Evolutionary conservation across 2,329 filamentous ascomycete genomes (phyloP).

Genomic region (Neofusicoccum umdonicola): DNA sequence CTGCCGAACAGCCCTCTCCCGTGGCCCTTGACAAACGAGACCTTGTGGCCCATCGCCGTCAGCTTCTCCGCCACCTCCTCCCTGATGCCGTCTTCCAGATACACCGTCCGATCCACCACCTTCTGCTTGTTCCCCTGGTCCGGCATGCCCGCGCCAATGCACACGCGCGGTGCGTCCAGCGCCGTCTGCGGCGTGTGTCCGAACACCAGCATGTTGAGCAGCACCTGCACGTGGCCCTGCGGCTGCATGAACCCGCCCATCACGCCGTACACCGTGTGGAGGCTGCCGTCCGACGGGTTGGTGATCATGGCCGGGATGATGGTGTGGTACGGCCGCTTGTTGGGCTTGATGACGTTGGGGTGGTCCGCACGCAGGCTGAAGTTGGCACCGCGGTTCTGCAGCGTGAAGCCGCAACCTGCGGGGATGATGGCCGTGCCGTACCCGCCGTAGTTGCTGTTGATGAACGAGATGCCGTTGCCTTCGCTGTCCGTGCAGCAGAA

Average conservation of each 20-base stretch:
- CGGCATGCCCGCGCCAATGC: constrained; percentile 73
- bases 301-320: constrained; percentile 94
- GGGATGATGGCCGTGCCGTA: constrained; percentile 89
- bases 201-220: constrained; percentile 85
- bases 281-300: constrained; percentile 65
- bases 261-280: constrained; percentile 88
- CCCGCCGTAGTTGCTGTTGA: constrained; percentile 90
- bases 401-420: constrained; percentile 80
- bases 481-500: constrained; percentile 77
- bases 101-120: constrained; percentile 63
- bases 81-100: constrained; percentile 78
- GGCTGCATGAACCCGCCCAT: constrained; percentile 99
- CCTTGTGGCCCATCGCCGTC: constrained; percentile 67
- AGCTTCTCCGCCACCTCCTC: constrained; percentile 66
- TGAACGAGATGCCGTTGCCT: constrained; percentile 93
- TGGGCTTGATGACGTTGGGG: constrained; percentile 75
- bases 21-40: constrained; percentile 66
- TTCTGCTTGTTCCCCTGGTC: constrained; percentile 45
- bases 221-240: constrained; percentile 89
- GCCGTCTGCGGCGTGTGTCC: constrained; percentile 80
- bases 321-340: constrained; percentile 93
- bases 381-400: constrained; percentile 90
- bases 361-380: constrained; percentile 67
- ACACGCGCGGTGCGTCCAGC: constrained; percentile 87
- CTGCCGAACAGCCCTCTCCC: constrained; percentile 72